Conservation (phyloP, 2,329 filamentous ascomycete species). For the Apiospora kogelbergensis region DNA sequence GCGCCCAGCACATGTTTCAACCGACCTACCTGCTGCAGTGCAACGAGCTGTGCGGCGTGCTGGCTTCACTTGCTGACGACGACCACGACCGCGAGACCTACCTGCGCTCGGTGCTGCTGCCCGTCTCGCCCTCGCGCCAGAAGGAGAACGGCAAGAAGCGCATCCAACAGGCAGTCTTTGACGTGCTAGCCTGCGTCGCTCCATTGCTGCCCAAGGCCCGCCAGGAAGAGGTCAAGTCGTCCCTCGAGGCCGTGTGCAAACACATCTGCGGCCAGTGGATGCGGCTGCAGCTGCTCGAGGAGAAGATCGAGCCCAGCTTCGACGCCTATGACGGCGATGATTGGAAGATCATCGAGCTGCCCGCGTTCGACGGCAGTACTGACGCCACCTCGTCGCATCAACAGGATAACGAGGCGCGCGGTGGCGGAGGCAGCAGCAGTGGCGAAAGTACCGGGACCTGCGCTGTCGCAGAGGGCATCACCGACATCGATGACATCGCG, state of each 20-base stretch:
- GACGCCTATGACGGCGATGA: not conserved
- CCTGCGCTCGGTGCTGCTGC: conserved; percentile 1
- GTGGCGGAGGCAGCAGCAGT: not conserved
- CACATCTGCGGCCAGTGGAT: conserved; percentile 5
- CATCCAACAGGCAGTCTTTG: not conserved
- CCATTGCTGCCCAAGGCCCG: not conserved
- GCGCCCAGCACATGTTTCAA: conserved; percentile 32
- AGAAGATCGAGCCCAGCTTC: conserved; percentile 1
- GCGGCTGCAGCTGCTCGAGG: not conserved
- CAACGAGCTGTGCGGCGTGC: not conserved
- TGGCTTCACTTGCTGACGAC: conserved; percentile 4
- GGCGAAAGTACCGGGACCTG: not conserved
- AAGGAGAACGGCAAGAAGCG: conserved; percentile 7
- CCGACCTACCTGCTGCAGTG: conserved; percentile 27
- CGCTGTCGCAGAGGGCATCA: not conserved
- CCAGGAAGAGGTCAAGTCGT: not conserved
- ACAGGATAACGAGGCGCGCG: not conserved
- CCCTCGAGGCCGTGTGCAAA: not conserved
- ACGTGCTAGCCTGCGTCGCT: not conserved
- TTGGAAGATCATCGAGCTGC: not conserved
- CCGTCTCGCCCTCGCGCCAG: not conserved
- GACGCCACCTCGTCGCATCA: not conserved
- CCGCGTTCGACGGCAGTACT: not conserved
- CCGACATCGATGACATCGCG: conserved; percentile 12
- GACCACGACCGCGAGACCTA: conserved; percentile 2